Evolutionary conservation across 257 asterid genomes (phyloP), one percentile per base, ranked within the genome.

Genomic region (Solanum habrochaites): DNA sequence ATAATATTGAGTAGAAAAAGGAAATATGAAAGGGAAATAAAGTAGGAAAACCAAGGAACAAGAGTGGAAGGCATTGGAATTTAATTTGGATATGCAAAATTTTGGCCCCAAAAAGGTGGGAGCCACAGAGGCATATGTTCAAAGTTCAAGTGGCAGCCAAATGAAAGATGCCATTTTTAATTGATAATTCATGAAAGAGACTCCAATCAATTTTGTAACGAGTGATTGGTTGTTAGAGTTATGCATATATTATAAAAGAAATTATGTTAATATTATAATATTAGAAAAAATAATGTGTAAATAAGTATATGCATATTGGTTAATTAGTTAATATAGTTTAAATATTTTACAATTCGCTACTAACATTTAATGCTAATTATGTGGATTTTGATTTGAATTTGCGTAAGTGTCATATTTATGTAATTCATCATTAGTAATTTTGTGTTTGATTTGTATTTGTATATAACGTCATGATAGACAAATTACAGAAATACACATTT

Each of bases 61-160:
- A 31, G 62, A 49, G 18, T 58, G 18, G 47, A 81, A 49, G 82
- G 69, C 9, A 47, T 47, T 45, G 84, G 42, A 78, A 27, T 37
- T 37, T 60, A 60, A 60, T 60, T 80, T 77, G 84, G 88, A 85
- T 62, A 72, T 80, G 37, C 32, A 39, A 31, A 2, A 7, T 13
- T 70, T 52, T 69, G 75, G 89, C 52, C 37, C 87, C 89, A 77
- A 71, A 11, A 60, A 56, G 49, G 82, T 62, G 88, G 90, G 89
- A 85, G 71, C 89, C 90, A 81, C 27, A 23, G 13, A 75, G 69
- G 89, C 66, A 70, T 42, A 88, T 85, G 89, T 90, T 89, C 88
- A 47, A 67, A 78, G 64, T 2, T 78, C 85, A 9, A 47, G 43
- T 80, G 43, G 85, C 66, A 80, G 3, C 18, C 60, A 13, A 23